Percentiles rank a stretch among this genome's conserved stretches.
Evolutionary conservation across 2,329 filamentous ascomycete species (phyloP).

Genomic region (Lasiodiplodia sp.): DNA sequence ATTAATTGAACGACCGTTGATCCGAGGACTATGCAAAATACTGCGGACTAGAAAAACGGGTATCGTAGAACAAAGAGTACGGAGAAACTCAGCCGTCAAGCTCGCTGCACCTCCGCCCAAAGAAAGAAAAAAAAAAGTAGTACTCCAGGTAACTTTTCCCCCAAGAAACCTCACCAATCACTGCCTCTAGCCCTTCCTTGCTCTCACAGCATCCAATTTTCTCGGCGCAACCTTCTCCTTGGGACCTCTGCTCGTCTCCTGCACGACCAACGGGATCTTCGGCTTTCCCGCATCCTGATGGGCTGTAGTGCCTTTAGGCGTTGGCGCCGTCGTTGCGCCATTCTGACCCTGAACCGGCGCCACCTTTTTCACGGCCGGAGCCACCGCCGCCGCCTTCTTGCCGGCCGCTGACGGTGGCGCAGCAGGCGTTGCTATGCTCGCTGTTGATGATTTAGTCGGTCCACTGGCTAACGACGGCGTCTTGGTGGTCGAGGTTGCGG

Average conservation of each 20-base stretch:
- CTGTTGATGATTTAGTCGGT: conserved; percentile 2
- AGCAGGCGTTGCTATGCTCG: conserved; percentile 8
- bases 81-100: not conserved
- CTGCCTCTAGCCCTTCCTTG: not conserved
- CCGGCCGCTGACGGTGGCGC: not conserved
- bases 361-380: not conserved
- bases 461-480: not conserved
- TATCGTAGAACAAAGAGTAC: not conserved
- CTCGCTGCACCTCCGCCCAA: not conserved
- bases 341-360: not conserved
- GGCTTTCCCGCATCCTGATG: not conserved
- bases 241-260: conserved; percentile 21
- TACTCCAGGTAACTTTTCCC: not conserved
- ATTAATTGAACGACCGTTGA: not conserved
- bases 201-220: conserved; percentile 8
- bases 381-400: not conserved
- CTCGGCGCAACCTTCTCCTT: conserved; percentile 24
- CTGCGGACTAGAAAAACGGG: not conserved
- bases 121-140: not conserved
- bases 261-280: conserved; percentile 15
- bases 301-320: not conserved
- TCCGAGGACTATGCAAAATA: not conserved
- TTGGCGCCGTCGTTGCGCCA: not conserved
- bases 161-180: not conserved
- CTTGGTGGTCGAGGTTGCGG: not conserved